Conservation (phyloP, 768 basidiomycete genomes). For the Saitozyma sp. region DNA sequence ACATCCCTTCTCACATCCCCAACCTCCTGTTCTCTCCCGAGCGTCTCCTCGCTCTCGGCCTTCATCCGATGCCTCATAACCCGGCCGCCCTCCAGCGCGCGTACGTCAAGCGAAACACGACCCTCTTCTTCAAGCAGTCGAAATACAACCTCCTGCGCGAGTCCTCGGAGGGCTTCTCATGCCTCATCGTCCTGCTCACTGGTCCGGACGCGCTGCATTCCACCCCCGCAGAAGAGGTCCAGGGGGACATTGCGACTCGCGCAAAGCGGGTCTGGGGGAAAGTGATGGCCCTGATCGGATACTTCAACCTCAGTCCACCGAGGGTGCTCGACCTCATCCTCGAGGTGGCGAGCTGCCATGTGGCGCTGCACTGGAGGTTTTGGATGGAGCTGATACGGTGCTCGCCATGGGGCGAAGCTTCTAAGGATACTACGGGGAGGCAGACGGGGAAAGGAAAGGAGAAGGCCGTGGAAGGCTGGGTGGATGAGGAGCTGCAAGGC, state of each 20-base stretch:
- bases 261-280: slow-evolving; percentile 45
- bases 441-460: slow-evolving; percentile 46
- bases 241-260: slow-evolving; percentile 12
- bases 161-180: slow-evolving; percentile 96
- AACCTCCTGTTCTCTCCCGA: slow-evolving; percentile 31
- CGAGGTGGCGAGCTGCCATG: slow-evolving; percentile 80
- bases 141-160: slow-evolving; percentile 97
- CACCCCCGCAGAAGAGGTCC: slow-evolving; percentile 12
- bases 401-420: slow-evolving; percentile 70
- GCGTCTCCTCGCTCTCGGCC: slow-evolving; percentile 23
- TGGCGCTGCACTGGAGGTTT: slow-evolving; percentile 80
- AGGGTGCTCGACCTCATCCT: slow-evolving; percentile 89
- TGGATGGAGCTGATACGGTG: slow-evolving; percentile 81
- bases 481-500: slow-evolving; percentile 28
- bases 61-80: slow-evolving; percentile 30
- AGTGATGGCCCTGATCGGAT: slow-evolving; percentile 60
- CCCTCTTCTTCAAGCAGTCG: slow-evolving; percentile 63
- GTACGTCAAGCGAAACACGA: slow-evolving; percentile 40
- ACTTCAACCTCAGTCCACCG: slow-evolving; percentile 95
- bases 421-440: slow-evolving; percentile 21
- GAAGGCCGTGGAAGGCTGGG: slow-evolving; percentile 40
- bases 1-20: slow-evolving; percentile 19
- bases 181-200: slow-evolving; percentile 81
- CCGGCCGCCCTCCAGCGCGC: slow-evolving; percentile 33
- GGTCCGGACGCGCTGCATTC: slow-evolving; percentile 50